Evolutionary conservation across 1,284 basidiomycete species (phyloP).

Genomic region (Gymnopus androsaceus): DNA sequence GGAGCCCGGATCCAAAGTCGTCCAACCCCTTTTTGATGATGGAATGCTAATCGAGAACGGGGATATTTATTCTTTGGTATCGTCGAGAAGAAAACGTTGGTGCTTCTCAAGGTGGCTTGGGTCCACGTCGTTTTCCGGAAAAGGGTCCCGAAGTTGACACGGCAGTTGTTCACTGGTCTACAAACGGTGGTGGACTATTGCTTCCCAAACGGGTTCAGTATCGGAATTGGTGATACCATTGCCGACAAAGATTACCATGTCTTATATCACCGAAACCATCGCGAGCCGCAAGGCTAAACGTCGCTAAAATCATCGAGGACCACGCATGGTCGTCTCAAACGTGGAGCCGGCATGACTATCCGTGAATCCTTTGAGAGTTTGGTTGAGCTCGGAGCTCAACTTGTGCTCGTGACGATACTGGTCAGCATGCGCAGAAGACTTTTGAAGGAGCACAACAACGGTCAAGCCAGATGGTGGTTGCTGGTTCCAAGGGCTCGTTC

Average conservation of each 20-base stretch:
- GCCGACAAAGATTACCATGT: constrained; percentile 91
- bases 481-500: constrained; percentile 97
- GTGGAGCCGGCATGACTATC: constrained; percentile 96
- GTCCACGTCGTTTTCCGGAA: constrained; percentile 98
- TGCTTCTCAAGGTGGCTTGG: constrained; percentile 90
- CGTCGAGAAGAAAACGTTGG: constrained; percentile 98
- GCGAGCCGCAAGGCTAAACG: constrained; percentile 79
- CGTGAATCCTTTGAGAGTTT: constrained; percentile 97
- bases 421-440: constrained; percentile 94
- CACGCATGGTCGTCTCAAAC: constrained; percentile 81
- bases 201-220: constrained; percentile 98
- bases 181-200: constrained; percentile 98
- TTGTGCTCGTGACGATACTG: constrained; percentile 94
- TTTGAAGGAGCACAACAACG: constrained; percentile 98
- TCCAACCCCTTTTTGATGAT: constrained; percentile 86
- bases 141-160: constrained; percentile 92
- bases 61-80: constrained; percentile 93
- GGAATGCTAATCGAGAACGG: constrained; percentile 98
- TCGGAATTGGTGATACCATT: constrained; percentile 98
- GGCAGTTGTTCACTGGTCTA: constrained; percentile 90
- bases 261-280: constrained; percentile 83
- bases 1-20: constrained; percentile 76
- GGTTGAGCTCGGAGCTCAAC: constrained; percentile 91
- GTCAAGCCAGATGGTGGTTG: constrained; percentile 99
- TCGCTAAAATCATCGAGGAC: constrained; percentile 75